Evolutionary conservation across 768 basidiomycete species (phyloP), one percentile per base, ranked within the genome.

Genomic region (Baorangia bicolor): DNA sequence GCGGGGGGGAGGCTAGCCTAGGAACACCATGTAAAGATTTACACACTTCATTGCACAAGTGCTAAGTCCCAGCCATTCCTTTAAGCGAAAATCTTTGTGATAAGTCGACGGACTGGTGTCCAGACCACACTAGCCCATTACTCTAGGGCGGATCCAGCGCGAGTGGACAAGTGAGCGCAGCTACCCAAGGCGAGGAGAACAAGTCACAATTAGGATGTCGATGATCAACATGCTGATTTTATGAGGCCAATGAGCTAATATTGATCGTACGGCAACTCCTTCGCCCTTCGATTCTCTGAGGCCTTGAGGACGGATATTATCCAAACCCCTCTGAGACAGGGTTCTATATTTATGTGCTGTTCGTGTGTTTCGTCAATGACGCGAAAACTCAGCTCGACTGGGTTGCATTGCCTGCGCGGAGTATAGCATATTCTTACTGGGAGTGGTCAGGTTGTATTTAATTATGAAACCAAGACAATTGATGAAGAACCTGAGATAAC

Each of bases 391-490:
- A 50, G 25, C 25, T 38, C 42, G 28, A 37, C 12, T 20, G 31
- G 16, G 21, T 23, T 37, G 33, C 16, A 20, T 31, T 30, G 34
- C 40, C 33, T 46, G 23, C 20, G 5, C n/a, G 16, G 35, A 41
- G 28, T 23, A 30, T 10, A 30, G n/a, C 23, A 23, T 14, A 30
- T 8, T 27, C 42, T 35, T 21, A 13, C 14, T 27, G 23, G 31
- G 6, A 0, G 13, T 20, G 18, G 4, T 33, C 18, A 16, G 5
- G 31, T 11, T 7, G 12, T 42, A n/a, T 18, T 30, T 3, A 23
- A 31, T 31, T 13, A 20, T 46, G 55, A 66, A 63, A 60, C 51
- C 13, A 37, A 21, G 31, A 35, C 27, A 27, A 38, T 33, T 30
- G 40, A 58, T 44, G 12, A n/a, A 21, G 40, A 42, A n/a, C 27